These are phyloP conservation scores for Thinopyrum elongatum DNA, from an alignment of 176 grass and related monocot species.

Conservation along the genomic window DNA sequence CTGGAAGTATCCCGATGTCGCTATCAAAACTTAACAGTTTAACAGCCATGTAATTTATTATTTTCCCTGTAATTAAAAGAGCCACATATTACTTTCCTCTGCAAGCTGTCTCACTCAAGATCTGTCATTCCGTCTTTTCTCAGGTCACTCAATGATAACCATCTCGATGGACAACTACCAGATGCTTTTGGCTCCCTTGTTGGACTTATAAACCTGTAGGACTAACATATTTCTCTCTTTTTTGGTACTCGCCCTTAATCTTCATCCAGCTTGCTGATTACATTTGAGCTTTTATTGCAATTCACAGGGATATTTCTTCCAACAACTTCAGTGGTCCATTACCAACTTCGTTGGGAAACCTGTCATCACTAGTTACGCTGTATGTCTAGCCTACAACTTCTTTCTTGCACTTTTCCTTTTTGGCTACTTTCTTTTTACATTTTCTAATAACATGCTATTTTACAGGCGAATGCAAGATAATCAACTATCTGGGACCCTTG, in stretches of 20 bases:
- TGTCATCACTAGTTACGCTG: slow-evolving; percentile 85
- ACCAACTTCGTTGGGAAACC: slow-evolving; percentile 76
- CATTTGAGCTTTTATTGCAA: slow-evolving; percentile 6
- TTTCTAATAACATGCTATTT: slow-evolving; percentile 18
- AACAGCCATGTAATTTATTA: slow-evolving; percentile 68
- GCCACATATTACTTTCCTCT: neutral
- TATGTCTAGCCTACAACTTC: slow-evolving; percentile 50
- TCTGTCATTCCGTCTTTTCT: slow-evolving; percentile 29
- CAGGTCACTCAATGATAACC: slow-evolving; percentile 93
- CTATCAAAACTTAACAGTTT: slow-evolving; percentile 73
- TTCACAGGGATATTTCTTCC: slow-evolving; percentile 76
- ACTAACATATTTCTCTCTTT: slow-evolving; percentile 4
- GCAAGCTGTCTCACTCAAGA: slow-evolving; percentile 24
- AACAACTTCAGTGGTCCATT: slow-evolving; percentile 90
- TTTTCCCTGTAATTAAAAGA: slow-evolving; percentile 1
- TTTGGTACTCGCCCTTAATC: neutral
- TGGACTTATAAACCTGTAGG: slow-evolving; percentile 91
- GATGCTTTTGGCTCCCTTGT: slow-evolving; percentile 77
- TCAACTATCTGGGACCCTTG: slow-evolving; percentile 66
- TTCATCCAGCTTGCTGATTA: slow-evolving; percentile 8
- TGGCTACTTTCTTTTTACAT: neutral
- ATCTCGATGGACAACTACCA: slow-evolving; percentile 72
- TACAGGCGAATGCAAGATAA: slow-evolving; percentile 85
- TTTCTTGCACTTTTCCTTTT: slow-evolving; percentile 26
- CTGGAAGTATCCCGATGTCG: slow-evolving; percentile 89